These are phyloP conservation scores for Tolypocladium ovalisporum DNA, from an alignment of 2,329 filamentous ascomycete species.

Conservation along the genomic window DNA sequence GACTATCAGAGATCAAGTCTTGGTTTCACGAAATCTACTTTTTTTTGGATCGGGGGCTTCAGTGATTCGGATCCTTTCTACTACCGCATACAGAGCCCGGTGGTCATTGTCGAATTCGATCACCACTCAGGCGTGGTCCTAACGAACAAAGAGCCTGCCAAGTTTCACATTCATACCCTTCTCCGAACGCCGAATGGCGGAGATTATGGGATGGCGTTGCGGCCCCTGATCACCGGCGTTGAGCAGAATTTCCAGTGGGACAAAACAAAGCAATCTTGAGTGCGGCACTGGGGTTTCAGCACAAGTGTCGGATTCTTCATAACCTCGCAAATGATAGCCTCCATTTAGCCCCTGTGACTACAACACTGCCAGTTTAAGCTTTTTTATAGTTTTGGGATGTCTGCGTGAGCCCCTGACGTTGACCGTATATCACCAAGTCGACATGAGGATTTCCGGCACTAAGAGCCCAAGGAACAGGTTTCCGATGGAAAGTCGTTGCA, in stretches of 20 bases:
- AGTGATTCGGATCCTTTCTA: conserved; percentile 62
- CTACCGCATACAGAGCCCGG: conserved; percentile 66
- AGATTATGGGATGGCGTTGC: conserved; percentile 56
- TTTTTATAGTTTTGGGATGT: too few species aligned
- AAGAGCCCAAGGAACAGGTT: not conserved
- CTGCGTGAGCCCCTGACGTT: too few species aligned
- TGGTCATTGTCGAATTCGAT: conserved; percentile 67
- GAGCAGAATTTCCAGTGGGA: conserved; percentile 15
- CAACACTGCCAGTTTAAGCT: not conserved
- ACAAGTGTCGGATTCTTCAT: too few species aligned
- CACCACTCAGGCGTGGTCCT: conserved; percentile 72
- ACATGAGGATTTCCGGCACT: not conserved
- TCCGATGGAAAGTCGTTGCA: not conserved
- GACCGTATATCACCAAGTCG: too few species aligned
- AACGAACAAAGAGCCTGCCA: conserved; percentile 59
- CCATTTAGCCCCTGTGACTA: not conserved
- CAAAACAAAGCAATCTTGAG: not conserved
- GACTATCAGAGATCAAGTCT: conserved; percentile 40
- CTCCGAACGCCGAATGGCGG: conserved; percentile 63
- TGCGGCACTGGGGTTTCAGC: not conserved
- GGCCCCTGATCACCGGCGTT: conserved; percentile 22
- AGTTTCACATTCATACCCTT: conserved; percentile 71
- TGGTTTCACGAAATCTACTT: conserved; percentile 66
- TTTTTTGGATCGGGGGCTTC: conserved; percentile 65
- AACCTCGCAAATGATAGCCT: not conserved